Conservation (phyloP, 768 basidiomycete species). For the Flagelloscypha sp. region DNA sequence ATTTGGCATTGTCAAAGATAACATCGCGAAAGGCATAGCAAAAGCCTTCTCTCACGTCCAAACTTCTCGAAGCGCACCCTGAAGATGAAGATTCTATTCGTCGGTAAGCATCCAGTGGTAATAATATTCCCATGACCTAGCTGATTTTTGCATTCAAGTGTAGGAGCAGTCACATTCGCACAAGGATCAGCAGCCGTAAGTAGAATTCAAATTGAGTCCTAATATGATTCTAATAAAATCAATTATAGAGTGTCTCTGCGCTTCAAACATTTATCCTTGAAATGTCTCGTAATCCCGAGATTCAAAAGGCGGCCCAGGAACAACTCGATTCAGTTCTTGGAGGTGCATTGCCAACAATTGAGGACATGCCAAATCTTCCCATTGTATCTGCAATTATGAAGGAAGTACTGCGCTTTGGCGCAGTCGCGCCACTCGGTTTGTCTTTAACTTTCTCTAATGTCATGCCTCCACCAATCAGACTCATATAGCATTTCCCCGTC, state of each 20-base stretch:
- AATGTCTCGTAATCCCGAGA: slow-evolving; percentile 9
- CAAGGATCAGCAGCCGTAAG: too few relatives aligned
- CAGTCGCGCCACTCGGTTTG: slow-evolving; percentile 2
- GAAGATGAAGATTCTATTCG: too few relatives aligned
- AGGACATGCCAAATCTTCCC: slow-evolving; percentile 12
- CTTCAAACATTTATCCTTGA: slow-evolving; percentile 9
- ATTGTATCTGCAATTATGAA: slow-evolving; percentile 13
- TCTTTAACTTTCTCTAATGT: neutral
- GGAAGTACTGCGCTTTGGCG: slow-evolving; percentile 7
- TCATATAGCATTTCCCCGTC: slow-evolving; percentile 13
- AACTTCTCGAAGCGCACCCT: too few relatives aligned
- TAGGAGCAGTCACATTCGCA: too few relatives aligned
- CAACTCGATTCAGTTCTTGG: slow-evolving; percentile 8
- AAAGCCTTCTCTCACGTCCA: too few relatives aligned
- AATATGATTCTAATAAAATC: too few relatives aligned
- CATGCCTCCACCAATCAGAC: slow-evolving; percentile 1
- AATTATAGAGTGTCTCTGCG: slow-evolving; percentile 10
- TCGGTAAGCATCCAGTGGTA: too few relatives aligned
- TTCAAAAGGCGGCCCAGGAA: slow-evolving; percentile 7
- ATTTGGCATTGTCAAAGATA: slow-evolving; percentile 2
- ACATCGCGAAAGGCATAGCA: too few relatives aligned
- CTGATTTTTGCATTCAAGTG: too few relatives aligned
- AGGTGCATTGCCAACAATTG: slow-evolving; percentile 11
- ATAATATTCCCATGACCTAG: too few relatives aligned
- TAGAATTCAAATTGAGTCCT: too few relatives aligned